A percentile compares a stretch with the other conserved stretches of the same genome.
Conservation (phyloP, 2,329 filamentous ascomycete species). For the Trichoderma sp. region DNA sequence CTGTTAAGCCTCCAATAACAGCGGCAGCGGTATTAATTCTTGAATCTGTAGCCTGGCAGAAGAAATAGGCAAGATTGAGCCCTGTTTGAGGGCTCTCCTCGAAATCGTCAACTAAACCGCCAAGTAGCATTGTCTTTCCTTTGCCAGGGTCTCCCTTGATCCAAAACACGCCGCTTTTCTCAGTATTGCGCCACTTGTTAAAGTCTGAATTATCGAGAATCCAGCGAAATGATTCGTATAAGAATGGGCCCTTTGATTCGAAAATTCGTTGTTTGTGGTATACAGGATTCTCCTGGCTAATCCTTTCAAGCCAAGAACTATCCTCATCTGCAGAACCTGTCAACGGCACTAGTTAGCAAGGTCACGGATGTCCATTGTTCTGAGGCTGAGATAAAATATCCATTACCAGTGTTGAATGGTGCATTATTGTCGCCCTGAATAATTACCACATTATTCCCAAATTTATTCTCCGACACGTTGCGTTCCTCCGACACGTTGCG, state of each 20-base stretch:
- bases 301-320: neutral
- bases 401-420: neutral
- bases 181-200: constrained; percentile 26
- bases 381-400: neutral
- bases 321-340: neutral
- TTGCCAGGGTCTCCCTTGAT: constrained; percentile 47
- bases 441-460: neutral
- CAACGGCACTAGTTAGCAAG: neutral
- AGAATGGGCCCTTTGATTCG: constrained; percentile 41
- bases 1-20: constrained; percentile 50
- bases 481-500: neutral
- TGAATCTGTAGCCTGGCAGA: constrained; percentile 33
- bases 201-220: constrained; percentile 39
- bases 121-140: constrained; percentile 51
- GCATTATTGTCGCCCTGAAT: neutral
- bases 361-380: neutral
- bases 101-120: constrained; percentile 39
- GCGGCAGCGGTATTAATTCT: constrained; percentile 44
- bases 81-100: neutral
- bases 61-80: constrained; percentile 28
- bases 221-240: constrained; percentile 42
- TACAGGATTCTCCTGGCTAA: neutral
- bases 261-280: constrained; percentile 43
- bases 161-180: constrained; percentile 40
- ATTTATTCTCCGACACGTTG: neutral